Evolutionary conservation across 2,329 filamentous ascomycete genomes (phyloP).

Genomic region (Fusarium albidum): DNA sequence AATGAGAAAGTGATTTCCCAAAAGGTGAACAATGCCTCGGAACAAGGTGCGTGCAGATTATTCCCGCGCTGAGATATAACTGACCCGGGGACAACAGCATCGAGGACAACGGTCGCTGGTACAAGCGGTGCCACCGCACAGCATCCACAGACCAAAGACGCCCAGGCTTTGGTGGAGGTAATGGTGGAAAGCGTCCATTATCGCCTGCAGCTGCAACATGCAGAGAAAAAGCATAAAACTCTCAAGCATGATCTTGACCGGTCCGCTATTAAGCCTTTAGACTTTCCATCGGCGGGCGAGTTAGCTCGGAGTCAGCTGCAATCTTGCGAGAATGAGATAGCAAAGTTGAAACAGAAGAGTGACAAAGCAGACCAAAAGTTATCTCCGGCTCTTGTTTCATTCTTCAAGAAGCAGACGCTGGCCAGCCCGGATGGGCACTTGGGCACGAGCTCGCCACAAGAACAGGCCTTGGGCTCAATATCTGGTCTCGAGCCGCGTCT

Average conservation of each 20-base stretch:
- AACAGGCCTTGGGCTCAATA: neutral
- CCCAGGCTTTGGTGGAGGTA: constrained; percentile 27
- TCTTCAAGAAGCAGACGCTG: constrained; percentile 2
- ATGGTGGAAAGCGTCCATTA: constrained; percentile 36
- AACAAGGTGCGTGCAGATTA: constrained; percentile 26
- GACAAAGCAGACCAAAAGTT: constrained; percentile 16
- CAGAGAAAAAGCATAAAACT: constrained; percentile 28
- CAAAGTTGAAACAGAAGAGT: constrained; percentile 12
- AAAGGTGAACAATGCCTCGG: constrained; percentile 10
- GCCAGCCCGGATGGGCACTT: constrained; percentile 3
- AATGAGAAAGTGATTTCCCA: constrained; percentile 7
- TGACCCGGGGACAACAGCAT: constrained; percentile 10
- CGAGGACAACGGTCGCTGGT: neutral
- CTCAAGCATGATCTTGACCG: constrained; percentile 24
- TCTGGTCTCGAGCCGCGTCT: constrained; percentile 3
- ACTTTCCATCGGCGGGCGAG: constrained; percentile 33
- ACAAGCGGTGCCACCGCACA: neutral
- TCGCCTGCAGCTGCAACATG: constrained; percentile 26
- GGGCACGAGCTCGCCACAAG: neutral
- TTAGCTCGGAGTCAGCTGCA: constrained; percentile 29
- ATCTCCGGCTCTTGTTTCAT: constrained; percentile 6
- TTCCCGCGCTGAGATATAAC: neutral
- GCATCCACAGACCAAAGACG: neutral
- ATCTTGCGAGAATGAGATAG: constrained; percentile 10
- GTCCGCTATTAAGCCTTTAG: constrained; percentile 22